These are phyloP conservation scores for Cyclocybe cylindracea DNA, from an alignment of 768 basidiomycete species.

Conservation along the genomic window DNA sequence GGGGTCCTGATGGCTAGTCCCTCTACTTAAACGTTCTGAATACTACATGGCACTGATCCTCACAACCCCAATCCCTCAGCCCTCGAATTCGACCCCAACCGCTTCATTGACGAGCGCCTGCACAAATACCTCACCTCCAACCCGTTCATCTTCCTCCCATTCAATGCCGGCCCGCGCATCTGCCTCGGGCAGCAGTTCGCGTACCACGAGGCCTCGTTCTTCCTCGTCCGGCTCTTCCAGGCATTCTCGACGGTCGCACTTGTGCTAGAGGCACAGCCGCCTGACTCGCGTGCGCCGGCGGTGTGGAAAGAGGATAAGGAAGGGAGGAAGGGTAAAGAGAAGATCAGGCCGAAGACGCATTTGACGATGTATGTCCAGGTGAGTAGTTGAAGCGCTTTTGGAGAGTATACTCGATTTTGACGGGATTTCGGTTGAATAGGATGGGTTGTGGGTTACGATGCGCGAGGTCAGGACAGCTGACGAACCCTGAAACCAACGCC, in stretches of 20 bases:
- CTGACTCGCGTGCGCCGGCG: slow-evolving; percentile 31
- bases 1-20: slow-evolving; percentile 61
- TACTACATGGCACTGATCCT: not conserved
- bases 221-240: slow-evolving; percentile 52
- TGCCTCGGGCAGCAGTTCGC: slow-evolving; percentile 50
- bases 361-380: slow-evolving; percentile 43
- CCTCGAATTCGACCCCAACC: slow-evolving; percentile 61
- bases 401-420: not conserved
- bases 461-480: slow-evolving; percentile 12
- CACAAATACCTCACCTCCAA: slow-evolving; percentile 54
- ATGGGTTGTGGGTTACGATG: slow-evolving; percentile 45
- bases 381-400: slow-evolving; percentile 11
- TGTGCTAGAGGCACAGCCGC: slow-evolving; percentile 36
- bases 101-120: slow-evolving; percentile 61
- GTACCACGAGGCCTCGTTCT: slow-evolving; percentile 48
- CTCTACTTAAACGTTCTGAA: not conserved
- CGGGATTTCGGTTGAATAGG: slow-evolving; percentile 22
- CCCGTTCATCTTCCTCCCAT: slow-evolving; percentile 55
- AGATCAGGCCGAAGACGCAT: slow-evolving; percentile 32
- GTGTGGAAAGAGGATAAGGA: slow-evolving; percentile 34
- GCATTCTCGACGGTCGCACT: slow-evolving; percentile 43
- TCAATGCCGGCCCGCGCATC: slow-evolving; percentile 50
- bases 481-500: not conserved
- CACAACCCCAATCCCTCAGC: slow-evolving; percentile 30
- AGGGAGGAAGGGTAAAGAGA: slow-evolving; percentile 33